Evolutionary conservation across 345 rosid genomes (phyloP).

Genomic region (Moringa oleifera): DNA sequence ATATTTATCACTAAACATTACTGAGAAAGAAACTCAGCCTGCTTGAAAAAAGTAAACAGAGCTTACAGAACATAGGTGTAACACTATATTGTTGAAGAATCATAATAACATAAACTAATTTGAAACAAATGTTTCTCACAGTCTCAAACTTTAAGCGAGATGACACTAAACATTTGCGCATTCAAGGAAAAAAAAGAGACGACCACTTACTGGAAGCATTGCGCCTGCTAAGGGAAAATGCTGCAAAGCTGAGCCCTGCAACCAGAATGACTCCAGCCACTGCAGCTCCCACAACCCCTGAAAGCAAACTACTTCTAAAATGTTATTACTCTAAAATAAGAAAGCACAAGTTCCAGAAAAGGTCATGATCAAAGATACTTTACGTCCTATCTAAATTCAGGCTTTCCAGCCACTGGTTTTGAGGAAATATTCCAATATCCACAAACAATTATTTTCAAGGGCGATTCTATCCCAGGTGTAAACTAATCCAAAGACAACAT

Average conservation of each 20-base stretch:
- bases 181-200: conserved; percentile 1
- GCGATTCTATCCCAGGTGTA: too few species aligned
- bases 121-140: too few species aligned
- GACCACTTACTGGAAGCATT: conserved; percentile 50
- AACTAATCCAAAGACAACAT: too few species aligned
- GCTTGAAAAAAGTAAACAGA: neutral
- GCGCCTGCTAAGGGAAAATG: conserved; percentile 52
- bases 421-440: too few species aligned
- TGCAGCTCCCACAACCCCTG: conserved; percentile 85
- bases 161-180: too few species aligned
- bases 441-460: neutral
- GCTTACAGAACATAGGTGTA: neutral
- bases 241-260: conserved; percentile 55
- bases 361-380: neutral
- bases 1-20: conserved; percentile 3
- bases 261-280: conserved; percentile 57
- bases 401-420: too few species aligned
- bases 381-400: too few species aligned
- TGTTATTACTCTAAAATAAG: conserved; percentile 57
- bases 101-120: neutral
- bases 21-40: neutral
- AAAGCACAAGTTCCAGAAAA: conserved; percentile 4
- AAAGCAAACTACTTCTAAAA: conserved; percentile 58
- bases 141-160: too few species aligned
- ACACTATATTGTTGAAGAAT: neutral